Evolutionary conservation across 768 basidiomycete genomes (phyloP).

Genomic region (Auriculariales sp.): DNA sequence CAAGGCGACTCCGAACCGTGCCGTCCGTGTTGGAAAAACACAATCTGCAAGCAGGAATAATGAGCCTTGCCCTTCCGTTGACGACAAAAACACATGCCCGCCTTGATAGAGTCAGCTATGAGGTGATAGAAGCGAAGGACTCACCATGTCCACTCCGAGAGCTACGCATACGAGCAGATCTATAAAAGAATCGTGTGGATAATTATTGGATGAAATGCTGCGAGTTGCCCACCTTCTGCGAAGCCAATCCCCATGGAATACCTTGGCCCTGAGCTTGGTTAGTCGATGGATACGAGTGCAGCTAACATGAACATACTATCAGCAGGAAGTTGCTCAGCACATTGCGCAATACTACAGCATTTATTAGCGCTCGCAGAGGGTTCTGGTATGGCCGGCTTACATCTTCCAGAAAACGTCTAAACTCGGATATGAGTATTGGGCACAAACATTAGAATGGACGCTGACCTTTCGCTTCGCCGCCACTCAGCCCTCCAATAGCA

Average conservation of each 20-base stretch:
- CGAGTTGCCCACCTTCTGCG: slow-evolving; percentile 53
- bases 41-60: slow-evolving; percentile 56
- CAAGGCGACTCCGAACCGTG: slow-evolving; percentile 79
- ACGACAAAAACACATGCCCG: not conserved
- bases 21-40: slow-evolving; percentile 86
- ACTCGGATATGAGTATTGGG: slow-evolving; percentile 1
- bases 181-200: slow-evolving; percentile 13
- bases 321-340: slow-evolving; percentile 60
- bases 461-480: slow-evolving; percentile 81
- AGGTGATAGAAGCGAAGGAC: slow-evolving; percentile 6
- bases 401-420: slow-evolving; percentile 75
- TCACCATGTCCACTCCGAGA: slow-evolving; percentile 84
- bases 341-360: slow-evolving; percentile 51
- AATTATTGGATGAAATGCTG: not conserved
- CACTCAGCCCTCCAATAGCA: slow-evolving; percentile 76
- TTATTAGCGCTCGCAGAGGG: slow-evolving; percentile 6
- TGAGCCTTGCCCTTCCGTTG: not conserved
- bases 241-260: slow-evolving; percentile 92
- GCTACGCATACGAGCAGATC: slow-evolving; percentile 85
- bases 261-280: slow-evolving; percentile 47
- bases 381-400: slow-evolving; percentile 26
- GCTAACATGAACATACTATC: slow-evolving; percentile 39
- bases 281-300: slow-evolving; percentile 3
- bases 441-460: slow-evolving; percentile 4
- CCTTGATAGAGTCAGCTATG: not conserved